phyloP scores from a whole-genome alignment of 148 eudicot species.

The Cornus controversa region DNA sequence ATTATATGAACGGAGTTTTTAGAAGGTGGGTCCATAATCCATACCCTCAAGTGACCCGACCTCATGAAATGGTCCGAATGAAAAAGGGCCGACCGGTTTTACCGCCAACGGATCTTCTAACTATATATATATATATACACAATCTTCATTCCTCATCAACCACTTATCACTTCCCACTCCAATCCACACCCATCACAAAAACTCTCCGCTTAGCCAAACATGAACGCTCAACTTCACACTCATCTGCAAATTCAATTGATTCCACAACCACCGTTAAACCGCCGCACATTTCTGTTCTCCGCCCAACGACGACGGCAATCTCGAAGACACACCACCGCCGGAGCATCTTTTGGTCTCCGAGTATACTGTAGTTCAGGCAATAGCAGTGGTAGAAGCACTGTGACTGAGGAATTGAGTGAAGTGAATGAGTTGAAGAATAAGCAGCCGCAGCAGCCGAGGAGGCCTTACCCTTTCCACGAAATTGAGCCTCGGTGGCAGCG shows the following conservation, averaged over 20 bases:
- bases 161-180: background rate
- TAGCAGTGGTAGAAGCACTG: conserved; percentile 1
- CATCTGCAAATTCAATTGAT: conserved; percentile 9
- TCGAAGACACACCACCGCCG: conserved; percentile 1
- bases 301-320: background rate
- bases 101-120: background rate
- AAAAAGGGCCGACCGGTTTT: background rate
- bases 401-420: conserved; percentile 1
- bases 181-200: background rate
- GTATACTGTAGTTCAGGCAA: conserved; percentile 3
- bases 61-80: background rate
- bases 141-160: background rate
- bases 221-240: conserved; percentile 18
- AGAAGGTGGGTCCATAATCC: too few relatives aligned
- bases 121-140: too few relatives aligned
- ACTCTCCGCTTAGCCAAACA: background rate
- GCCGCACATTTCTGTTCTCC: conserved; percentile 18
- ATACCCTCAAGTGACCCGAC: too few relatives aligned
- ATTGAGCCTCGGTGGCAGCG: conserved; percentile 88
- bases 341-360: conserved; percentile 3
- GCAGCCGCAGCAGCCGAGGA: conserved; percentile 33
- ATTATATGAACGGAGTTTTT: too few relatives aligned
- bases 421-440: conserved; percentile 8
- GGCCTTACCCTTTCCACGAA: conserved; percentile 79
- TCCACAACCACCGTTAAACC: conserved; percentile 13